phyloP scores from a whole-genome alignment of 2,329 filamentous ascomycete species.

The Aureobasidium lini region DNA sequence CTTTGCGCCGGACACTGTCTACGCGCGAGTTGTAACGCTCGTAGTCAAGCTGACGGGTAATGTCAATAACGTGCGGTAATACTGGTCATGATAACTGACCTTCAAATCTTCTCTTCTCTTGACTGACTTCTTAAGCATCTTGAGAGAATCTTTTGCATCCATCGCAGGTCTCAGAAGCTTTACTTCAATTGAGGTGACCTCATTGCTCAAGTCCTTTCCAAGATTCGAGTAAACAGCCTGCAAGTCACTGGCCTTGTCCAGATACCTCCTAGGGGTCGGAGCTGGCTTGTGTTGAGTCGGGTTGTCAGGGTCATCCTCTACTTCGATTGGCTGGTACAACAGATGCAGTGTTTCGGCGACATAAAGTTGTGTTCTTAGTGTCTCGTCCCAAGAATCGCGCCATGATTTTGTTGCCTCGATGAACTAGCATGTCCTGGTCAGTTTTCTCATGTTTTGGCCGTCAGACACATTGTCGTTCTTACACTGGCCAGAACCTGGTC shows the following conservation, averaged over 20 bases:
- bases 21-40: conserved; percentile 68
- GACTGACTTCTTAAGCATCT: conserved; percentile 71
- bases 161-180: conserved; percentile 63
- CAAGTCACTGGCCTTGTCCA: conserved; percentile 59
- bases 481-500: conserved; percentile 68
- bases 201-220: conserved; percentile 62
- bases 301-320: conserved; percentile 51
- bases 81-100: background rate
- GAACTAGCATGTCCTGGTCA: conserved; percentile 34
- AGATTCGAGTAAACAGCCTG: conserved; percentile 63
- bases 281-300: conserved; percentile 42
- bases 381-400: conserved; percentile 69
- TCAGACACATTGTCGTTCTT: conserved; percentile 15
- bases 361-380: conserved; percentile 49
- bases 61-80: conserved; percentile 24
- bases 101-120: conserved; percentile 67
- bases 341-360: conserved; percentile 61
- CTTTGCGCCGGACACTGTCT: conserved; percentile 62
- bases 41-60: conserved; percentile 60
- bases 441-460: background rate
- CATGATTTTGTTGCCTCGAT: conserved; percentile 68
- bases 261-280: conserved; percentile 54
- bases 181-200: conserved; percentile 62
- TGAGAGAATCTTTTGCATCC: conserved; percentile 60
- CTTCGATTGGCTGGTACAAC: conserved; percentile 70